Evolutionary conservation across 2,329 filamentous ascomycete genomes (phyloP).

Genomic region (Diaporthe longicolla): DNA sequence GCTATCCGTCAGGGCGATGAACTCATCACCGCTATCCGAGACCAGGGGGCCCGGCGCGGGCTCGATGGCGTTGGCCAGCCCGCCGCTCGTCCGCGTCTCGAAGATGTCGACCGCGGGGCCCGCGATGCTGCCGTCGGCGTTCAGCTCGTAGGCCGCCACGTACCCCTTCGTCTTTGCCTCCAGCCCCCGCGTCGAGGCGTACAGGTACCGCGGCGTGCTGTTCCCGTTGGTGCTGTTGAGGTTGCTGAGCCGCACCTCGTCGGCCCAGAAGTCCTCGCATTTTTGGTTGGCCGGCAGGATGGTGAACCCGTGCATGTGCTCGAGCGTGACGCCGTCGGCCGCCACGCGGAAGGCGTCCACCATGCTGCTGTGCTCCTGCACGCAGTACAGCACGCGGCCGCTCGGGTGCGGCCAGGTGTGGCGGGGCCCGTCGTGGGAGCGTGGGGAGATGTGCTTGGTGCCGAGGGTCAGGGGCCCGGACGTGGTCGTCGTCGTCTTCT

Average conservation of each 20-base stretch:
- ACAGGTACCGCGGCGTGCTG: slow-evolving; percentile 37
- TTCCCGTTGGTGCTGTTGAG: background rate
- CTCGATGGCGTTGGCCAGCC: slow-evolving; percentile 45
- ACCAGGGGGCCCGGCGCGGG: slow-evolving; percentile 41
- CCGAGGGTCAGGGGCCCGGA: slow-evolving; percentile 14
- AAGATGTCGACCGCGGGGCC: slow-evolving; percentile 41
- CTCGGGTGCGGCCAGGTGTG: slow-evolving; percentile 44
- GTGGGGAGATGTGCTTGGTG: slow-evolving; percentile 37
- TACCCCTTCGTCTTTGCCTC: slow-evolving; percentile 42
- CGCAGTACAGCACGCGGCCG: slow-evolving; percentile 44
- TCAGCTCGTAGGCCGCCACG: slow-evolving; percentile 42
- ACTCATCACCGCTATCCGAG: slow-evolving; percentile 35
- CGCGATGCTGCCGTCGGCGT: slow-evolving; percentile 36
- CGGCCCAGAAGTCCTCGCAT: slow-evolving; percentile 41
- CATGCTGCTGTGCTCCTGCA: slow-evolving; percentile 46
- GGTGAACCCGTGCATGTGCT: slow-evolving; percentile 40
- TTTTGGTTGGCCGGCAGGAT: slow-evolving; percentile 35
- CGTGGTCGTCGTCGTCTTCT: background rate
- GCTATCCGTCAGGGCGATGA: slow-evolving; percentile 43
- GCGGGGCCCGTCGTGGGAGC: slow-evolving; percentile 43
- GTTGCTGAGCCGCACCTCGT: slow-evolving; percentile 44
- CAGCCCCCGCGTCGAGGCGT: slow-evolving; percentile 43
- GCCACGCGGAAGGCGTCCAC: slow-evolving; percentile 43
- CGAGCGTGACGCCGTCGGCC: slow-evolving; percentile 35
- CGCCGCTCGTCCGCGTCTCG: slow-evolving; percentile 44